Conservation (phyloP, 148 eudicot species). For the Arbutus unedo region DNA sequence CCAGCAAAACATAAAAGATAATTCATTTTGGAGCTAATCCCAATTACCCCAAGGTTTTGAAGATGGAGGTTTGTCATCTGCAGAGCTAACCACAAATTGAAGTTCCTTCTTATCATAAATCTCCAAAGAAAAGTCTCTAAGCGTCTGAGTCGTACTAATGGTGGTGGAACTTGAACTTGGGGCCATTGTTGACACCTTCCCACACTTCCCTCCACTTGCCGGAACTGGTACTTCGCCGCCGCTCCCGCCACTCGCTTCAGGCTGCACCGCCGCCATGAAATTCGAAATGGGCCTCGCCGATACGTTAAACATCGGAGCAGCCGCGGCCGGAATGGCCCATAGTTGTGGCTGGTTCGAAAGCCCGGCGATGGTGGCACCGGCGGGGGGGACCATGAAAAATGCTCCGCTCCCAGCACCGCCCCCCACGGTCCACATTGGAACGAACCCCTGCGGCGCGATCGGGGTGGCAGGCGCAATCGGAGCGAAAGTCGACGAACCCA, state of each 20-base stretch:
- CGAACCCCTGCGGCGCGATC: slow-evolving; percentile 39
- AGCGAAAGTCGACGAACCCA: slow-evolving; percentile 31
- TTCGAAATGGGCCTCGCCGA: slow-evolving; percentile 42
- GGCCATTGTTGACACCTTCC: not conserved
- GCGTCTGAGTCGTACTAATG: slow-evolving; percentile 22
- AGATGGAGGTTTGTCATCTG: slow-evolving; percentile 24
- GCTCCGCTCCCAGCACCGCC: slow-evolving; percentile 15
- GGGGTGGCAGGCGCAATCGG: slow-evolving; percentile 42
- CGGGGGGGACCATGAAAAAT: slow-evolving; percentile 32
- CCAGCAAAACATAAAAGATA: too few species aligned
- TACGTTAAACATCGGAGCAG: slow-evolving; percentile 48
- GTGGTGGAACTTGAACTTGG: not conserved
- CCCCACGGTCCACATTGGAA: slow-evolving; percentile 60
- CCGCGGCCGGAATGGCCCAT: slow-evolving; percentile 70
- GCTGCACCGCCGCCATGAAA: slow-evolving; percentile 25
- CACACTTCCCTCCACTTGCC: not conserved
- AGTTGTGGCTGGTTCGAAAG: slow-evolving; percentile 42
- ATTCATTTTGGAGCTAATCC: not conserved
- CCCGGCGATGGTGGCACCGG: slow-evolving; percentile 18
- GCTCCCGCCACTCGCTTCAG: not conserved
- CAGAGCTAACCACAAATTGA: slow-evolving; percentile 60
- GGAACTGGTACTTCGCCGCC: not conserved
- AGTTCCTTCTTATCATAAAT: slow-evolving; percentile 67
- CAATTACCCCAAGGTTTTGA: slow-evolving; percentile 15
- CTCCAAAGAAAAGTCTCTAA: slow-evolving; percentile 66